These are phyloP conservation scores for Fistulifera pelliculosa DNA, from an alignment of 108 stramenopile genomes.

Conservation along the genomic window DNA sequence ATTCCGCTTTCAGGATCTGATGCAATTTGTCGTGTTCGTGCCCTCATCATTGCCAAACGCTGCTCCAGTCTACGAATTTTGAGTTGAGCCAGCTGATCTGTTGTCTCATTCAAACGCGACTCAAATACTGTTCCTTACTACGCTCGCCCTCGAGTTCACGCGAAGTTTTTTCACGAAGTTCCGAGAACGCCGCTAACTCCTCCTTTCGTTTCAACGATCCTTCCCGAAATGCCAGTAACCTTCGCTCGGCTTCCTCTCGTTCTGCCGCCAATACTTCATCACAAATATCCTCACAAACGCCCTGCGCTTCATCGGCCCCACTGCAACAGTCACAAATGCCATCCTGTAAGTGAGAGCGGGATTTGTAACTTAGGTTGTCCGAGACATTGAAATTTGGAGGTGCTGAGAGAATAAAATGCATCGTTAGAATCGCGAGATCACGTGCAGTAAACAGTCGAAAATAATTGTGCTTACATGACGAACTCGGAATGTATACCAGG, in stretches of 20 bases:
- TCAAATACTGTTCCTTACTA: not conserved
- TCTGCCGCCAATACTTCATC: conserved; percentile 46
- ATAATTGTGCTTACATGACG: not conserved
- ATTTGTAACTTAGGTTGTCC: conserved; percentile 47
- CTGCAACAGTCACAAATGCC: conserved; percentile 83
- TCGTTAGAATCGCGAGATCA: too few species aligned
- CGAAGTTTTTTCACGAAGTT: conserved; percentile 12
- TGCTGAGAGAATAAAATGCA: not conserved
- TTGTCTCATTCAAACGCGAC: not conserved
- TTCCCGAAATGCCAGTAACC: conserved; percentile 17
- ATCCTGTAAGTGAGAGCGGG: conserved; percentile 50
- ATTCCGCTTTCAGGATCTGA: conserved; percentile 8
- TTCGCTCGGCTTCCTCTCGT: conserved; percentile 20
- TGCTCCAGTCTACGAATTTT: conserved; percentile 7
- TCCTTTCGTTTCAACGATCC: conserved; percentile 35
- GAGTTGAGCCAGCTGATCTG: not conserved
- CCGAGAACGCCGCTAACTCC: conserved; percentile 28
- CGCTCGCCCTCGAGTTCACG: conserved; percentile 8
- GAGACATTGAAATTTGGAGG: conserved; percentile 35
- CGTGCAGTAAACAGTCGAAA: not conserved
- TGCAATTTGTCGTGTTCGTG: not conserved
- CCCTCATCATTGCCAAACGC: not conserved
- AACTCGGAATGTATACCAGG: conserved; percentile 21
- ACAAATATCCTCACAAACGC: conserved; percentile 47
- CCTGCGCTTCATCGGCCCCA: conserved; percentile 48